Base-by-base conservation (phyloP, 2,329 filamentous ascomycete genomes). In the Trichoderma sp. region DNA sequence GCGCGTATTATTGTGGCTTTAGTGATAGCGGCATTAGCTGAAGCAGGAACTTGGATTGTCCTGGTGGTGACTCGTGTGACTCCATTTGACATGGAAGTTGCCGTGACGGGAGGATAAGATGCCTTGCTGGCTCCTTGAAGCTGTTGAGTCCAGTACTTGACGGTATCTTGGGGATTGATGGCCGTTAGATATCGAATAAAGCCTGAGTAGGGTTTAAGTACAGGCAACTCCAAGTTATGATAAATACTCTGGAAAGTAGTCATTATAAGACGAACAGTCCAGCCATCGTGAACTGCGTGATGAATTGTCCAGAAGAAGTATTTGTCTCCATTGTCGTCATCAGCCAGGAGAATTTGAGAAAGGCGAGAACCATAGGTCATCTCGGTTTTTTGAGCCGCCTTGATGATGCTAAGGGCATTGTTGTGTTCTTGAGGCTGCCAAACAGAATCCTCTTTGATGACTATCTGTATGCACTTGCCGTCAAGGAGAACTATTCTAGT, bases 221-320 rank as follows among this genome's bases (percentile, higher is more conserved):
- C 36, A n/a, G 18, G 70, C 18, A 58, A 11, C 11, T 28, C 28
- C 1, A 60, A 21, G 5, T 72, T 70, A 2, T 43, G 4, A 21
- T 76, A 76, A 0, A 62, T 67, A 8, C 56, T 43, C 3, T 71
- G 21, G 0, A 78, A 63, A 5, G 61, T 62, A 5, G 75, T 63
- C 47, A 76, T 60, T 4, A 77, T 72, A 0, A 76, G 61, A n/a
- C 36, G 53, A 18, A 77, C 63, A 2, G 77, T 76, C 75, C 76
- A 78, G 12, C 78, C 78, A 68, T 80, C 79, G 24, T 79, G 80
- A 4, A 79, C 36, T 1, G 77, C 74, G 60, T 80, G 78, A 24
- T 79, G 77, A 3, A 77, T 68, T 0, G 76, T 76, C 73, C 76
- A 79, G 4, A 78, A 67, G 15, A 79, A 74, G n/a, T 61, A 76